Base-by-base conservation (phyloP, 73 alveolate species). In the Tetrahymena borealis region DNA sequence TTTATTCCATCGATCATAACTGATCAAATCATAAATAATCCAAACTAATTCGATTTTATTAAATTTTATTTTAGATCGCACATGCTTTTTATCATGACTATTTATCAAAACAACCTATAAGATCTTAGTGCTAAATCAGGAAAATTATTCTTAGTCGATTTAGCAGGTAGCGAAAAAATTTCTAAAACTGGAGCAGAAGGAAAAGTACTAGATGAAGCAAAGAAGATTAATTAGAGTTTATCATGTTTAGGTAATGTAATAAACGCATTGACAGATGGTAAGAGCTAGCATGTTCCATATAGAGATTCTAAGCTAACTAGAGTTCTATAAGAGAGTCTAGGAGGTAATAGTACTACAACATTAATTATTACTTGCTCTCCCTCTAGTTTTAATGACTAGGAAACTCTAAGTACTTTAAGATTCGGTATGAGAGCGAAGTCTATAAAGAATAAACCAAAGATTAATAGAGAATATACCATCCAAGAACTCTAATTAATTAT, bases 271-370 rank as follows among this genome's bases (percentile, higher is more conserved):
- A 90, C 96, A 38, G 96, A 94, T 90, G 90, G 39, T 20, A 94
- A 94, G 40, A 32, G 39, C 12, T 41, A 90, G 28, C 96, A 94
- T 94, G 93, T 94, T 35, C 96, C 96, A 12, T 94, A 41, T 94
- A 90, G 99, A 95, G 99, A 98, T 92, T 98, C 99, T 0, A 98
- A 98, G 95, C 96, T 98, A 37, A 98, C 99, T 4, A 98, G 99
- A 95, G 94, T 98, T 20, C 93, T 98, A 41, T 97, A 98, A 92
- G 99, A 98, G 78, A 97, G 99, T 18, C 91, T 98, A 38, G 99
- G 99, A 33, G 99, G 99, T 32, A 98, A 98, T 90, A 97, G 99
- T 31, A 94, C 96, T 92, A 98, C 99, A 36, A 96, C 99, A 78
- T 94, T 98, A 60, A 97, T 98, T 36, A 98, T 98, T 39, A 95